phyloP scores from a whole-genome alignment of 768 basidiomycete genomes.

The Mycena alexandri region DNA sequence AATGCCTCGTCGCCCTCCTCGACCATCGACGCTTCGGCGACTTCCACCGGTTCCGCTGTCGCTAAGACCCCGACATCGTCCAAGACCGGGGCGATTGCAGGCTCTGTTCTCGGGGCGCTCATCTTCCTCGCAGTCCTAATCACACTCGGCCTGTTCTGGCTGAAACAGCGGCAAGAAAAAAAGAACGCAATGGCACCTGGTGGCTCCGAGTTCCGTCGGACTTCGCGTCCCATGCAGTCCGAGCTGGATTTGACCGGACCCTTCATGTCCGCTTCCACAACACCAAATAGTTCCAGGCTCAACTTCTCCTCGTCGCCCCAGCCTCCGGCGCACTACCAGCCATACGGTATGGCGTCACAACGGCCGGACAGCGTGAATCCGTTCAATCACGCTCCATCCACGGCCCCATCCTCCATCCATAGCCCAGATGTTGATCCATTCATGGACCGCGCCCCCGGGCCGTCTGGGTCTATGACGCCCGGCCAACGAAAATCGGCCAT shows the following conservation, averaged over 20 bases:
- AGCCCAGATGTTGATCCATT: constrained; percentile 30
- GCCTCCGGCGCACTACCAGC: constrained; percentile 40
- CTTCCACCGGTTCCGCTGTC: constrained; percentile 35
- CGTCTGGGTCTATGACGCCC: constrained; percentile 48
- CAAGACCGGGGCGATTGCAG: constrained; percentile 63
- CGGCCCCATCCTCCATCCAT: not conserved
- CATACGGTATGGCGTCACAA: constrained; percentile 37
- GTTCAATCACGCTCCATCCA: constrained; percentile 4
- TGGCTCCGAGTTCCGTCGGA: constrained; percentile 38
- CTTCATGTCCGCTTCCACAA: constrained; percentile 25
- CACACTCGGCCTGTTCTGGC: constrained; percentile 65
- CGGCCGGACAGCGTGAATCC: constrained; percentile 24
- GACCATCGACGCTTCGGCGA: constrained; percentile 25
- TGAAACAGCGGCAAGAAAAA: constrained; percentile 49
- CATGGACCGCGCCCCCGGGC: constrained; percentile 29
- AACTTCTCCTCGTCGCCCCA: not conserved
- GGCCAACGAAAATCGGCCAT: constrained; percentile 67
- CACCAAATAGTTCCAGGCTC: constrained; percentile 30
- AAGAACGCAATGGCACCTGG: constrained; percentile 48
- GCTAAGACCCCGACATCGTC: constrained; percentile 36
- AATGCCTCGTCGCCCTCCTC: constrained; percentile 39
- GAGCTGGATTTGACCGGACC: constrained; percentile 55
- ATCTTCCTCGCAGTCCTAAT: constrained; percentile 66
- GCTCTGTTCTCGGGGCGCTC: constrained; percentile 65
- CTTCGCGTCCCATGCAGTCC: constrained; percentile 50